Base-by-base conservation (phyloP, 164 flowering plant species). In the Magnolia officinalis region DNA sequence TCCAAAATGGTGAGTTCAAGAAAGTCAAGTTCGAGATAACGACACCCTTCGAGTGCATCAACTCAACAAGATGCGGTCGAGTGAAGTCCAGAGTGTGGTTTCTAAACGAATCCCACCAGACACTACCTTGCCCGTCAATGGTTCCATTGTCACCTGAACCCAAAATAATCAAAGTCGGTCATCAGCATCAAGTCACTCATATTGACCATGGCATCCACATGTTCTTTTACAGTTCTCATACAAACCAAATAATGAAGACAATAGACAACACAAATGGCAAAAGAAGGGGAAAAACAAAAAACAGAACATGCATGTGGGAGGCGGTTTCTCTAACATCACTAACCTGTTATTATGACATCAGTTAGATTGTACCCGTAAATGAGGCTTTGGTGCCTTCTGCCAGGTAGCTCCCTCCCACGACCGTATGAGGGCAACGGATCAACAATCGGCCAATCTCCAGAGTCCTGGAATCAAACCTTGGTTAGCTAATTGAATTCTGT, bases 381-480 rank as follows among this genome's bases (percentile, higher is more conserved):
- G 45, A 77, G 75, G 67, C 80, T 77, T 45, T 66, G 65, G 72
- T 77, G 80, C 75, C 80, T 73, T 29, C 21, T 26, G 21, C 80
- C 80, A 18, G 94, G 92, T 78, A 89, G 78, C 72, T 92, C 96
- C 78, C 89, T 87, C 1, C 96, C 94, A 67, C 90, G 86, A 55
- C 92, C 96, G 78, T 89, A 91, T 24, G 94, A 92, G 37, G 96
- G 94, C 65, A 92, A 78, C 52, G 94, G 91, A 82, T 90, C 92
- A 64, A 85, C 77, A 63, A 90, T 70, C 50, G 90, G 91, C 96
- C 96, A 92, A 73, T 88, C 85, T 64, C 65, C 77, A 10, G 91
- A 82, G 63, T 87, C 77, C 95, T 91, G 84, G 71, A 80, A 81
- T 18, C 31, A 79, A 71, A 58, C 26, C n/a, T 74, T 51, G 68